Evolutionary conservation across 2,329 filamentous ascomycete genomes (phyloP).

Genomic region (Meredithiella fracta): DNA sequence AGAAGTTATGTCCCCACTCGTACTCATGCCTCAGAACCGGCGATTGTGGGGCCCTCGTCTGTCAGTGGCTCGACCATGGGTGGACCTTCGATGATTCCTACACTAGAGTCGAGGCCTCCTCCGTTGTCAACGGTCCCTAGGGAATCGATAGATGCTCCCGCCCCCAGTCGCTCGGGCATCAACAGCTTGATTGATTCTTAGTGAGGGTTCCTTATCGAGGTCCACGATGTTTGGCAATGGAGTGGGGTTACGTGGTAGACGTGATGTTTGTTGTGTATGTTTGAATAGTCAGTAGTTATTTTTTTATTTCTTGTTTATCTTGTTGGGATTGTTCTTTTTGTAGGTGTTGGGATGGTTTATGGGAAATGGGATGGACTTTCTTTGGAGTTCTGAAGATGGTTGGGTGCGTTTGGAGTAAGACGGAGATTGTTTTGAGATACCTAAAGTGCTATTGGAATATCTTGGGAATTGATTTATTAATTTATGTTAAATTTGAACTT

Average conservation of each 20-base stretch:
- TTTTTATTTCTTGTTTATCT: too few species aligned
- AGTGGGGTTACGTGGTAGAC: neutral
- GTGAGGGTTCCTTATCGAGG: neutral
- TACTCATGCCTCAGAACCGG: conserved; percentile 14
- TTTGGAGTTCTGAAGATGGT: too few species aligned
- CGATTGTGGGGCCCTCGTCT: conserved; percentile 14
- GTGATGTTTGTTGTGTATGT: neutral
- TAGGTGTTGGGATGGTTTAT: too few species aligned
- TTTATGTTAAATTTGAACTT: too few species aligned
- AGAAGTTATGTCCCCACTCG: conserved; percentile 4
- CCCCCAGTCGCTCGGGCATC: conserved; percentile 6
- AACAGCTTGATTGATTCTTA: conserved; percentile 11
- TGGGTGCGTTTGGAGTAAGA: neutral
- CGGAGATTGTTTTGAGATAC: neutral
- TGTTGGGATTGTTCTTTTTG: too few species aligned
- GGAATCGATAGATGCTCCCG: neutral
- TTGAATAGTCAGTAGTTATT: too few species aligned
- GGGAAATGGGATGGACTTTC: neutral
- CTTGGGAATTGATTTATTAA: too few species aligned
- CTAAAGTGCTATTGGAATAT: neutral
- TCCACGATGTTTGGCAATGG: neutral
- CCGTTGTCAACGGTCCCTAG: too few species aligned
- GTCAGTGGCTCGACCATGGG: too few species aligned
- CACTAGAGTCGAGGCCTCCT: too few species aligned
- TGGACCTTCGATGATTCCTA: too few species aligned